Evolutionary conservation across 2,329 filamentous ascomycete genomes (phyloP).

Genomic region (Aspergillus sp.): DNA sequence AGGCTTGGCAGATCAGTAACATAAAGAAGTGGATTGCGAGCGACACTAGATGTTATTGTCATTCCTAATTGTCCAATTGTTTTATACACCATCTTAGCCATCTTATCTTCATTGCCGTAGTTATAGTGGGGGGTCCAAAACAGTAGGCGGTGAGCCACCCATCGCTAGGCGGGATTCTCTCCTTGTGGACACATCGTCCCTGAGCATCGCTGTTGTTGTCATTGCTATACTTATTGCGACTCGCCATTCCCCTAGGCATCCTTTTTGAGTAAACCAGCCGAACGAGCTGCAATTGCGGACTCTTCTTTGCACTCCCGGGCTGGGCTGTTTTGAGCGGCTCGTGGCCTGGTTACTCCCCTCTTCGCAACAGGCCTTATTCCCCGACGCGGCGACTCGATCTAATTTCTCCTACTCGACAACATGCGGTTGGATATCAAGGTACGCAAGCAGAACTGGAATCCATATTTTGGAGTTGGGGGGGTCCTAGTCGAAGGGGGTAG

Average conservation of each 20-base stretch:
- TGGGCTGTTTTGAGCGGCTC: constrained; percentile 28
- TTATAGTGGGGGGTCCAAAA: constrained; percentile 5
- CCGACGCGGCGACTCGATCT: constrained; percentile 16
- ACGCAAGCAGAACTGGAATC: constrained; percentile 11
- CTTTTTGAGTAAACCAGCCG: not conserved
- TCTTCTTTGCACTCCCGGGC: constrained; percentile 10
- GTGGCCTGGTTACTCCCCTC: constrained; percentile 23
- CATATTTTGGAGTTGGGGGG: no score
- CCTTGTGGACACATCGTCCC: constrained; percentile 26
- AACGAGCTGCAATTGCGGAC: constrained; percentile 3
- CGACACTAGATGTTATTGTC: no score
- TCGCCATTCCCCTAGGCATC: constrained; percentile 9
- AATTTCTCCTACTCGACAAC: constrained; percentile 25
- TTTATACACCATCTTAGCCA: not conserved
- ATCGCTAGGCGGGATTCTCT: constrained; percentile 25
- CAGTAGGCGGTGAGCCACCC: constrained; percentile 17
- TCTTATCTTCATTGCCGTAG: not conserved
- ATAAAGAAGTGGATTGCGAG: no score
- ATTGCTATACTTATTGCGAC: not conserved
- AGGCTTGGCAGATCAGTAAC: no score
- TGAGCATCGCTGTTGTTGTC: not conserved
- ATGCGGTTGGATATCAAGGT: constrained; percentile 58
- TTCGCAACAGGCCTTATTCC: constrained; percentile 16
- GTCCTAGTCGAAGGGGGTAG: not conserved
- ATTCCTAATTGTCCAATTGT: no score